phyloP scores from a whole-genome alignment of 2,329 filamentous ascomycete species.

The Cercospora sojina region DNA sequence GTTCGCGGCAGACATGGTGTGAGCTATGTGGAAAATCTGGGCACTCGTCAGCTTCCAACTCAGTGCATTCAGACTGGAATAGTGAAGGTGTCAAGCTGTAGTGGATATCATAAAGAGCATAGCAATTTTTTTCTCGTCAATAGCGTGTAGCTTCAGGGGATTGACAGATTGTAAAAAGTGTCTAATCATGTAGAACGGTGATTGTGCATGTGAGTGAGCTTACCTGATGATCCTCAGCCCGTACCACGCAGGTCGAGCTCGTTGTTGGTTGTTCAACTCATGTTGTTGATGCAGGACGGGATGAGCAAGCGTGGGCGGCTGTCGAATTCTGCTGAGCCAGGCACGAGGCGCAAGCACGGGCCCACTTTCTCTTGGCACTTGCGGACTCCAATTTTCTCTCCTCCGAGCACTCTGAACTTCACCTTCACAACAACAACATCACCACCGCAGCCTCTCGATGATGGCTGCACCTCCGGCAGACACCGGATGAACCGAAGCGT shows the following conservation, averaged over 20 bases:
- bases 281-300: conserved; percentile 15
- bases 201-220: neutral
- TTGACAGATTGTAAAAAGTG: conserved; percentile 71
- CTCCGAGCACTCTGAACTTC: conserved; percentile 11
- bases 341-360: neutral
- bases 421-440: conserved; percentile 9
- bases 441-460: neutral
- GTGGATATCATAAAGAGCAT: conserved; percentile 43
- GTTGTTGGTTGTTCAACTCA: conserved; percentile 22
- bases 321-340: conserved; percentile 5
- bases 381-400: conserved; percentile 13
- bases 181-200: conserved; percentile 56
- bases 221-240: conserved; percentile 12
- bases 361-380: conserved; percentile 2
- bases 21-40: neutral
- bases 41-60: neutral
- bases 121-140: conserved; percentile 54
- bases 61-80: neutral
- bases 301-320: neutral
- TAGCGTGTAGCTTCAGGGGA: conserved; percentile 66
- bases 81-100: neutral
- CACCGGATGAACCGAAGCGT: neutral
- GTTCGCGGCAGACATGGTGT: conserved; percentile 27
- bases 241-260: conserved; percentile 7
- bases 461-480: neutral